Evolutionary conservation across 768 basidiomycete species (phyloP).

Genomic region (Termitomyces sp.): DNA sequence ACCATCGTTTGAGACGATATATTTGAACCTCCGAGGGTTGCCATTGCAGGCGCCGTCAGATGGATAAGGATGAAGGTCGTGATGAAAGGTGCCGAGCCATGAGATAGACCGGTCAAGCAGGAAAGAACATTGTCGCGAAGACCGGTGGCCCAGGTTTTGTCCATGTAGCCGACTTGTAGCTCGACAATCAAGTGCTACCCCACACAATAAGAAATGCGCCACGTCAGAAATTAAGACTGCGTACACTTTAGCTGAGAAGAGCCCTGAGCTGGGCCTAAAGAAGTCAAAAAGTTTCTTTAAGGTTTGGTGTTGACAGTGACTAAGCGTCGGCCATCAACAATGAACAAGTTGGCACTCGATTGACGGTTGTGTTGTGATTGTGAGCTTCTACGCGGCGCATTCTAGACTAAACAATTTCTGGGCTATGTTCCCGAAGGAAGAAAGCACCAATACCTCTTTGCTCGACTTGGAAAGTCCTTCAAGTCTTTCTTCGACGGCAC

Average conservation of each 20-base stretch:
- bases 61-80: constrained; percentile 77
- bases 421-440: background rate
- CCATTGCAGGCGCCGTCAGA: constrained; percentile 68
- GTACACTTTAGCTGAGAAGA: background rate
- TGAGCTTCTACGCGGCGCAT: too few relatives aligned
- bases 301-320: too few relatives aligned
- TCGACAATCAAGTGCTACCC: background rate
- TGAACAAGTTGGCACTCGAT: too few relatives aligned
- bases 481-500: background rate
- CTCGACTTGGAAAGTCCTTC: background rate
- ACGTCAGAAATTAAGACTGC: background rate
- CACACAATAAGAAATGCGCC: background rate
- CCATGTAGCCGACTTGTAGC: background rate
- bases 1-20: constrained; percentile 77
- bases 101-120: constrained; percentile 52
- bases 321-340: too few relatives aligned
- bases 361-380: too few relatives aligned
- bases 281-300: too few relatives aligned
- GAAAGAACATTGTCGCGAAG: constrained; percentile 15
- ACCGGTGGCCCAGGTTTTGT: background rate
- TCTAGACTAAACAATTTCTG: background rate
- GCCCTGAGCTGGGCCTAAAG: background rate
- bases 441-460: background rate
- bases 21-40: constrained; percentile 65
- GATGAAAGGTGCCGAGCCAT: constrained; percentile 75